phyloP scores from a whole-genome alignment of 441 rosid species.

The Arabidopsis hybrid region DNA sequence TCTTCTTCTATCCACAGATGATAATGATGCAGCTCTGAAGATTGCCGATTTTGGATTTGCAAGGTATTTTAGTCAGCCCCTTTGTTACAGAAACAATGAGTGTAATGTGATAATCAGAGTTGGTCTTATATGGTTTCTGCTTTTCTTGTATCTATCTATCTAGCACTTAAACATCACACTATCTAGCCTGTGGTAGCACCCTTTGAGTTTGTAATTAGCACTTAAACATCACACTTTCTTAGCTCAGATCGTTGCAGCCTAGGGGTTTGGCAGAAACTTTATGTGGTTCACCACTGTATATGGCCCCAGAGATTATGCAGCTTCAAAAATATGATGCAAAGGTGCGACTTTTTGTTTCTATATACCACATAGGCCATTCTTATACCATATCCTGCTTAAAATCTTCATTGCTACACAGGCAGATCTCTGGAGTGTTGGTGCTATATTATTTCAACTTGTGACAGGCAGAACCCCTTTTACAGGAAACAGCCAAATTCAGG shows the following conservation, averaged over 20 bases:
- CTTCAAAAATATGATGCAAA: conserved; percentile 97
- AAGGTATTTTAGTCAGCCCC: conserved; percentile 58
- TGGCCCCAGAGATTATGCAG: conserved; percentile 99
- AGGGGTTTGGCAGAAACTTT: conserved; percentile 97
- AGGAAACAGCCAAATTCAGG: conserved; percentile 92
- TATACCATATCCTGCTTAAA: conserved; percentile 45
- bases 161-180: not conserved
- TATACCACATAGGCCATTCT: conserved; percentile 10
- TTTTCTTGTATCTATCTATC: conserved; percentile 17
- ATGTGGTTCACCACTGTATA: conserved; percentile 98
- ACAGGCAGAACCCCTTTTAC: conserved; percentile 95
- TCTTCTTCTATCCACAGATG: conserved; percentile 85
- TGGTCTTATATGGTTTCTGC: conserved; percentile 23
- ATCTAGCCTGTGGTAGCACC: too few species aligned
- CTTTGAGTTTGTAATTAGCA: conserved; percentile 16
- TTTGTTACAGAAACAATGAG: conserved; percentile 28
- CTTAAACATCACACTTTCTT: conserved; percentile 38
- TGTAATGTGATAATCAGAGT: conserved; percentile 24
- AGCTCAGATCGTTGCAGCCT: conserved; percentile 88
- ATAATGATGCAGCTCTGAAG: conserved; percentile 71
- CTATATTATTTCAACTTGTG: conserved; percentile 93
- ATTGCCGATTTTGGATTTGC: conserved; percentile 99
- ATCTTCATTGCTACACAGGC: conserved; percentile 69
- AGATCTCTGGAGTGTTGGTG: conserved; percentile 99
- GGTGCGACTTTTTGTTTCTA: conserved; percentile 55